Percentiles rank a stretch among this genome's conserved stretches.
Evolutionary conservation across 2,329 filamentous ascomycete species (phyloP).

Genomic region (Microdochium paspali): DNA sequence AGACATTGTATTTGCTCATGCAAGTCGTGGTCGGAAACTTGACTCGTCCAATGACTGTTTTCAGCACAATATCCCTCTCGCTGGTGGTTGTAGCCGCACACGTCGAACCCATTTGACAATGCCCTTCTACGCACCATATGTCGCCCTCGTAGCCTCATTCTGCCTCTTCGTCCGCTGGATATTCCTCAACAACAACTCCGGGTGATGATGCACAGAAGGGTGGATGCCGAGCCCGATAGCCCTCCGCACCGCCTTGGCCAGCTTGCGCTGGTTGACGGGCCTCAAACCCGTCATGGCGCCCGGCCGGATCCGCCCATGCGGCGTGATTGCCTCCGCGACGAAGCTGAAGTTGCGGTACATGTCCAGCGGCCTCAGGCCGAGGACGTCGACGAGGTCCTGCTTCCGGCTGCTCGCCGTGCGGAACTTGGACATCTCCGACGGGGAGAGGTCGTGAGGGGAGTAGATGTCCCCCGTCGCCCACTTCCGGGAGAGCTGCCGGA

Average conservation of each 20-base stretch:
- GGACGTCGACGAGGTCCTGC: conserved; percentile 66
- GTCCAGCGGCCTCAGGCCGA: conserved; percentile 71
- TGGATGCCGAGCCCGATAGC: conserved; percentile 85
- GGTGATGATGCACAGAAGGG: conserved; percentile 84
- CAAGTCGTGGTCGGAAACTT: too few relatives aligned
- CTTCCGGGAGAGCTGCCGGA: conserved; percentile 56
- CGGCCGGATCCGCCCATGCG: conserved; percentile 77
- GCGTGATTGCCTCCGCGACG: conserved; percentile 79
- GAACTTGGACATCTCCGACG: conserved; percentile 76
- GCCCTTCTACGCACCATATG: background rate
- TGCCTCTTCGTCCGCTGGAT: conserved; percentile 7
- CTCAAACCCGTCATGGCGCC: conserved; percentile 68
- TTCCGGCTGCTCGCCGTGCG: conserved; percentile 43
- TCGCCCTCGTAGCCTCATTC: conserved; percentile 4
- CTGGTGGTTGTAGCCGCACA: too few relatives aligned
- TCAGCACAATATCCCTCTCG: too few relatives aligned
- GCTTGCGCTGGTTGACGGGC: conserved; percentile 82
- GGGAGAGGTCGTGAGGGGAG: conserved; percentile 76
- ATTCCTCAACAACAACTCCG: conserved; percentile 56
- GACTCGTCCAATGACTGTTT: too few relatives aligned
- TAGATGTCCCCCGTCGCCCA: conserved; percentile 82
- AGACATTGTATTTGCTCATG: background rate
- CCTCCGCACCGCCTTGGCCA: conserved; percentile 85
- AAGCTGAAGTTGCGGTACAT: conserved; percentile 94
- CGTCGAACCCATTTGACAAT: too few relatives aligned